Evolutionary conservation across 805 yeast species (phyloP), one percentile per base, ranked within the genome.

Genomic region (Brettanomyces anomalus): DNA sequence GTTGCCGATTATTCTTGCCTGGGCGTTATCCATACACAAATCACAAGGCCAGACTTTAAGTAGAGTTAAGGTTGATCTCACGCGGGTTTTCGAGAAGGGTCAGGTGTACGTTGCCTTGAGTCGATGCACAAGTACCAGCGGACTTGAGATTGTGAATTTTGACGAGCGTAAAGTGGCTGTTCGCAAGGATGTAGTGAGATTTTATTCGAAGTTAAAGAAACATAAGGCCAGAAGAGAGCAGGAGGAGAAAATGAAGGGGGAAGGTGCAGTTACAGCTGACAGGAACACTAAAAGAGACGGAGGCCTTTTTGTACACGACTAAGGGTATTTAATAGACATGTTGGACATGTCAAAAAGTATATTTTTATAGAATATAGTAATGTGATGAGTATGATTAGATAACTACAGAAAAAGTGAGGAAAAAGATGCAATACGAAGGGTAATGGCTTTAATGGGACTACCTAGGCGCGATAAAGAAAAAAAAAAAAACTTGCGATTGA

Each of bases 1-100:
- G 55, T 50, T 83, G 3, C 95, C 95, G 1, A 64, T 85, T 26
- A 66, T 82, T 44, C 62, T 85, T 32, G 79, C 93, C 19, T 85
- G 93, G 93, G 88, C 94, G 0, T 59, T 85, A 50, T 85, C 93
- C 0, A 85, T 85, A 40, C 95, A 85, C 56, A 85, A 85, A 57
- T 77, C 93, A 0, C 95, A 85, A 57, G 95, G 95, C 3, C 94
- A 85, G 62, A 83, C 95, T 0, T 70, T 85, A 37, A 78, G 75
- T 35, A 60, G 85, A 47, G 79, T 85, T 3, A 76, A 74, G 48
- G 86, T 85, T 11, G 89, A 85, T 53, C 60, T 85, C 39, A 66
- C 72, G 20, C 74, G 69, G 48, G 73, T 77, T 20, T 85, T 85
- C 51, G 94, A 85, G 57, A 81, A 77, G 43, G 95, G 95, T 17